These are phyloP conservation scores for Trichophaea hybrida DNA, from an alignment of 2,329 filamentous ascomycete species.

Conservation along the genomic window DNA sequence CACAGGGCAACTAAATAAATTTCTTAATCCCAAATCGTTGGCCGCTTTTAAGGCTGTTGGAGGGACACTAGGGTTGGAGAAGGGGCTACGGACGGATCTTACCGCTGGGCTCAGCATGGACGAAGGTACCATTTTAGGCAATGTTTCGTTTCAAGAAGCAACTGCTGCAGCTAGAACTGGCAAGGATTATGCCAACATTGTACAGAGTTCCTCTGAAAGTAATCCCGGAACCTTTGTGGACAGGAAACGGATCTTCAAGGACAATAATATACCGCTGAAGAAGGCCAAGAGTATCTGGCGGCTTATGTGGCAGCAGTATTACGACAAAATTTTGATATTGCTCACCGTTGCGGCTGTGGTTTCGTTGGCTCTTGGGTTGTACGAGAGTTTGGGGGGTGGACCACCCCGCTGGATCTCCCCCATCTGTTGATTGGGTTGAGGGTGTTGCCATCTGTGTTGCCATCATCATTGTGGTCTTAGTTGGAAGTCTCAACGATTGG, in stretches of 20 bases:
- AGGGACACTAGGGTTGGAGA: slow-evolving; percentile 40
- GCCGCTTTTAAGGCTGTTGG: slow-evolving; percentile 39
- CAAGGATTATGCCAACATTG: slow-evolving; percentile 5
- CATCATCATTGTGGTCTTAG: slow-evolving; percentile 49
- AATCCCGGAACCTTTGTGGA: slow-evolving; percentile 33
- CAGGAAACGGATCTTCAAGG: slow-evolving; percentile 45
- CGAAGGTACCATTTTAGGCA: slow-evolving; percentile 36
- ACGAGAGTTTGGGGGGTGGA: slow-evolving; percentile 45
- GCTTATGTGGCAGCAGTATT: slow-evolving; percentile 55
- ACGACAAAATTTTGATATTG: slow-evolving; percentile 59
- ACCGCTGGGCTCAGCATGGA: slow-evolving; percentile 39
- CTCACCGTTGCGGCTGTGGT: slow-evolving; percentile 53
- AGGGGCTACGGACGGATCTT: slow-evolving; percentile 39
- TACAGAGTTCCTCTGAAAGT: not conserved
- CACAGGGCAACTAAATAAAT: slow-evolving; percentile 40
- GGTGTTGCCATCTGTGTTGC: slow-evolving; percentile 52
- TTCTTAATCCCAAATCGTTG: slow-evolving; percentile 39
- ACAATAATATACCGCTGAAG: slow-evolving; percentile 49
- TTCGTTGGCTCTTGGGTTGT: slow-evolving; percentile 54
- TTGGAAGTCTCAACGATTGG: slow-evolving; percentile 52
- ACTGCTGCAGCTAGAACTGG: slow-evolving; percentile 29
- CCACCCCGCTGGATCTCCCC: slow-evolving; percentile 33
- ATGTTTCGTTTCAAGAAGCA: slow-evolving; percentile 39
- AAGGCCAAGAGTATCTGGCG: slow-evolving; percentile 47
- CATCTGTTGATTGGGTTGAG: slow-evolving; percentile 49